Conservation (phyloP, 2,329 filamentous ascomycete genomes). For the Alternaria gaisen region DNA sequence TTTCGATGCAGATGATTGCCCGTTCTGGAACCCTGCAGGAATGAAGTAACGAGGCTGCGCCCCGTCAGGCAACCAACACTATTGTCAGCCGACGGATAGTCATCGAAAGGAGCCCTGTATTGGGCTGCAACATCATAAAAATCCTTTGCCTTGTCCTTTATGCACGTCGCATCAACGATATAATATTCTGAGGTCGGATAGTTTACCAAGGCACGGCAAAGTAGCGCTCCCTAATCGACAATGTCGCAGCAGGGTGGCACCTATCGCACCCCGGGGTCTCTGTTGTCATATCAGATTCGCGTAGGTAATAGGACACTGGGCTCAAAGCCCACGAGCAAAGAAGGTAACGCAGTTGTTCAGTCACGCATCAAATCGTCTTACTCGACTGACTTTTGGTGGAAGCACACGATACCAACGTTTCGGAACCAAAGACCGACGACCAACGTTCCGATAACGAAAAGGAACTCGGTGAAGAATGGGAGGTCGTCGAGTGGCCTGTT, state of each 20-base stretch:
- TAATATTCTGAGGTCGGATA: not conserved
- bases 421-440: not conserved
- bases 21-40: not conserved
- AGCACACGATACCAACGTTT: not conserved
- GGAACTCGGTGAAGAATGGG: not conserved
- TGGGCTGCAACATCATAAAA: not conserved
- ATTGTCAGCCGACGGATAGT: not conserved
- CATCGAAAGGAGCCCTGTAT: not conserved
- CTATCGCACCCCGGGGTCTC: not conserved
- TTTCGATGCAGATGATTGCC: not conserved
- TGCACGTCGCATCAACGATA: not conserved
- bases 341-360: too few species aligned
- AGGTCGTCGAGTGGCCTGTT: not conserved
- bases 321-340: not conserved
- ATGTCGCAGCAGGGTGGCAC: not conserved
- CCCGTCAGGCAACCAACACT: not conserved
- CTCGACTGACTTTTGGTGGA: not conserved
- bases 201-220: not conserved
- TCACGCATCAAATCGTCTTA: fast-evolving
- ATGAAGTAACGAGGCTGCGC: not conserved
- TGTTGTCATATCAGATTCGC: not conserved
- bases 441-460: not conserved
- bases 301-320: not conserved
- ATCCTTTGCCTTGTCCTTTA: too few species aligned
- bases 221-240: not conserved